Evolutionary conservation across 768 basidiomycete genomes (phyloP).

Genomic region (Collybiopsis luxurians): DNA sequence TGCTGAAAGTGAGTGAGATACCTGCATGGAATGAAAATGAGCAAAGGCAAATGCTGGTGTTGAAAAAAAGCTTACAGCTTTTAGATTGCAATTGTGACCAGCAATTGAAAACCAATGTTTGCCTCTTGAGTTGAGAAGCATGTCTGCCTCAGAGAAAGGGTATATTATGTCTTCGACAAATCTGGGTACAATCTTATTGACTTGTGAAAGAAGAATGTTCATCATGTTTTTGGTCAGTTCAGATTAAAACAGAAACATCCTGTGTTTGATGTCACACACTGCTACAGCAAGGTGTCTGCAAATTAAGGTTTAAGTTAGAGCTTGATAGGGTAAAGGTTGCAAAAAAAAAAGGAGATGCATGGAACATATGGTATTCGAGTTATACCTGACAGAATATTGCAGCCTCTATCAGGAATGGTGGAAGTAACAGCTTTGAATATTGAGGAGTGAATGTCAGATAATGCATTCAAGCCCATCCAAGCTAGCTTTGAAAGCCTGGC

Average conservation of each 20-base stretch:
- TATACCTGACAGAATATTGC: not conserved
- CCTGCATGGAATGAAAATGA: not conserved
- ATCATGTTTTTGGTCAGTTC: not conserved
- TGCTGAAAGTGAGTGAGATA: not conserved
- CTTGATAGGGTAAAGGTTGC: not conserved
- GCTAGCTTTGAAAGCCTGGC: not conserved
- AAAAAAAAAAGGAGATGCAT: not conserved
- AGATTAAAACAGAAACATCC: not conserved
- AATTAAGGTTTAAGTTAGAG: too few species aligned
- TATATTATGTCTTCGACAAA: not conserved
- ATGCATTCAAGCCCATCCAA: not conserved
- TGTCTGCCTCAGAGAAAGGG: not conserved
- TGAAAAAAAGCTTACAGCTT: not conserved
- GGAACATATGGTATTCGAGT: not conserved
- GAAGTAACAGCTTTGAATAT: not conserved
- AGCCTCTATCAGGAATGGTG: not conserved
- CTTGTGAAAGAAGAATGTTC: not conserved
- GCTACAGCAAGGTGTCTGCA: not conserved
- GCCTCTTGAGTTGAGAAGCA: not conserved
- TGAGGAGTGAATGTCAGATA: not conserved
- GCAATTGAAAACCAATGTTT: conserved; percentile 3
- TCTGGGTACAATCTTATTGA: not conserved
- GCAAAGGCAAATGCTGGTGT: not conserved
- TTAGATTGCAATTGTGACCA: not conserved
- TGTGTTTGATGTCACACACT: not conserved